Evolutionary conservation across 345 rosid genomes (phyloP), one percentile per base, ranked within the genome.

Genomic region (Eucalyptus microcorys): DNA sequence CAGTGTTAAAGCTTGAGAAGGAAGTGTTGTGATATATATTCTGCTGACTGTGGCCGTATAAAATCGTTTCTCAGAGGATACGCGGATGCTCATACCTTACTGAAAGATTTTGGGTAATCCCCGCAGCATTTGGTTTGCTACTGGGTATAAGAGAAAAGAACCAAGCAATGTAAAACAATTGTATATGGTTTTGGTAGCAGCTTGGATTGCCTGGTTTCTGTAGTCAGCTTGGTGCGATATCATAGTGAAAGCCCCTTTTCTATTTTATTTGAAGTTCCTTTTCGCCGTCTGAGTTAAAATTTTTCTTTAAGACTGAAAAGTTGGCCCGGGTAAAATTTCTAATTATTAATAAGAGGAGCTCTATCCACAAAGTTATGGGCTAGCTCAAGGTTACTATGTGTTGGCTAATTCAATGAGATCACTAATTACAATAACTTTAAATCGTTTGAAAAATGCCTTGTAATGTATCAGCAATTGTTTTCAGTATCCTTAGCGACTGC

Each of bases 1-100:
- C 99, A 48, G 97, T 98, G 50, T 93, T 98, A 89, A 98, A 97
- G 92, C 99, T 98, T 90, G 99, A 98, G 93, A 94, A 95, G 92
- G 97, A 98, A 92, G 99, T 98, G 37, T 87, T 98, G 87, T 98
- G 91, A 93, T 66, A 87, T 47, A 59, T 66, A 59, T 45, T 47
- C 40, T 26, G 88, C 43, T 40, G 27, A 40, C 27, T 40, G 27
- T 37, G 83, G 83, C 84, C 47, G 7, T 11, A 47, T 40, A 76
- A 76, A 76, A 76, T 40, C 14, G 47, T 40, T 76, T 76, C 84
- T 4, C 47, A 76, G 43, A 76, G 81, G 45, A 71, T 34, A 71
- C 81, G 81, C 81, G 14, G 81, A 71, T 71, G 81, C 45, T 37
- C 14, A 71, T 71, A 3, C 81, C 81, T 71, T 71, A 5, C 27